Percentiles rank a stretch among this genome's conserved stretches.
Evolutionary conservation across 2,329 filamentous ascomycete species (phyloP).

Genomic region (Claviceps arundinis): DNA sequence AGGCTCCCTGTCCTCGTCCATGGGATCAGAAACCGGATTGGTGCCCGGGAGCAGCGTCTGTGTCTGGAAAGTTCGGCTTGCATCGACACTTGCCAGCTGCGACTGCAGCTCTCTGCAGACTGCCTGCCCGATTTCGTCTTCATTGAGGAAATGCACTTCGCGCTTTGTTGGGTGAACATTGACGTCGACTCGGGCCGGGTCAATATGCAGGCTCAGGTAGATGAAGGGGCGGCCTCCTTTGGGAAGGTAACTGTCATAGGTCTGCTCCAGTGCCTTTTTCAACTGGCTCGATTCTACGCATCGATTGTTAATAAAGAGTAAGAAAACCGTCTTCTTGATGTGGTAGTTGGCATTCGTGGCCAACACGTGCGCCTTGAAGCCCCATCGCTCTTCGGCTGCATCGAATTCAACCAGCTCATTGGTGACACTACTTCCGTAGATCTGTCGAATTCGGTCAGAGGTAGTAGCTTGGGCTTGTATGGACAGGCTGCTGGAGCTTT

Average conservation of each 20-base stretch:
- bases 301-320: slow-evolving; percentile 94
- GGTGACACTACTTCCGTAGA: slow-evolving; percentile 71
- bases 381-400: slow-evolving; percentile 61
- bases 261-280: slow-evolving; percentile 83
- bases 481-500: slow-evolving; percentile 69
- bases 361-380: slow-evolving; percentile 69
- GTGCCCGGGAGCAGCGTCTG: slow-evolving; percentile 75
- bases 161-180: slow-evolving; percentile 96
- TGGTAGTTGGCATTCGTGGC: slow-evolving; percentile 91
- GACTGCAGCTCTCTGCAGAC: slow-evolving; percentile 70
- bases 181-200: slow-evolving; percentile 84
- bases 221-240: slow-evolving; percentile 91
- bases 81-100: slow-evolving; percentile 76
- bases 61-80: slow-evolving; percentile 85
- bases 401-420: slow-evolving; percentile 76
- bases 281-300: slow-evolving; percentile 81
- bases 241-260: slow-evolving; percentile 73
- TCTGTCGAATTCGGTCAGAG: slow-evolving; percentile 76
- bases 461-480: slow-evolving; percentile 60
- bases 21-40: slow-evolving; percentile 13
- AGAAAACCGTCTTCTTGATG: slow-evolving; percentile 73
- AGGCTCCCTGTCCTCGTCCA: slow-evolving; percentile 15
- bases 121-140: slow-evolving; percentile 84
- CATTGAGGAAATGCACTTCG: slow-evolving; percentile 93
- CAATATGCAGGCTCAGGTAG: slow-evolving; percentile 85